Conservation (phyloP, 1,284 basidiomycete species). For the Puccinia horiana region DNA sequence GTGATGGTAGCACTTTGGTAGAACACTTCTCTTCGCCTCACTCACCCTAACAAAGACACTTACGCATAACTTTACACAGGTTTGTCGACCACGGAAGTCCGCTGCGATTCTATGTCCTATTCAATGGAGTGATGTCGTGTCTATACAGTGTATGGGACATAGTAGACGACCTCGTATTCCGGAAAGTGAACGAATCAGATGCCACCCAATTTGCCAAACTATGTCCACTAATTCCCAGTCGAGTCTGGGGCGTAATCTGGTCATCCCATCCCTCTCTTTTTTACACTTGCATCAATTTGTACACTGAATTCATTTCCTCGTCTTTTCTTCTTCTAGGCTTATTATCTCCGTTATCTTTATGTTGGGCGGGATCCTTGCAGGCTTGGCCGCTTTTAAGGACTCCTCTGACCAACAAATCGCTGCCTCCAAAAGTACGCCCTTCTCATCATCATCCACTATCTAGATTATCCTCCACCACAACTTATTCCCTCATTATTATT, state of each 20-base stretch:
- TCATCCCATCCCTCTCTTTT: not conserved
- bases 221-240: conserved; percentile 66
- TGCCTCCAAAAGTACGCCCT: conserved; percentile 70
- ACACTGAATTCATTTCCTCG: conserved; percentile 59
- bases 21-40: not conserved
- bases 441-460: not conserved
- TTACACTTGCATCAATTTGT: conserved; percentile 65
- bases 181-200: conserved; percentile 89
- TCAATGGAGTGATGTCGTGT: conserved; percentile 92
- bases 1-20: conserved; percentile 43
- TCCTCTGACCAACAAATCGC: conserved; percentile 61
- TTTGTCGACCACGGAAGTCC: conserved; percentile 53
- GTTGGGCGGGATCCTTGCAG: conserved; percentile 73
- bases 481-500: not conserved
- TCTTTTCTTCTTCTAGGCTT: conserved; percentile 68
- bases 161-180: conserved; percentile 78
- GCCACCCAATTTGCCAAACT: conserved; percentile 84
- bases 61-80: conserved; percentile 50
- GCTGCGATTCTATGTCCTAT: conserved; percentile 70
- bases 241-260: conserved; percentile 59
- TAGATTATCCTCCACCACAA: not conserved
- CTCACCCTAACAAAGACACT: not conserved
- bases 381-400: conserved; percentile 48
- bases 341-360: conserved; percentile 79
- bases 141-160: conserved; percentile 68